These are phyloP conservation scores for Hibiscus trionum DNA, from an alignment of 345 rosid species.

Conservation along the genomic window DNA sequence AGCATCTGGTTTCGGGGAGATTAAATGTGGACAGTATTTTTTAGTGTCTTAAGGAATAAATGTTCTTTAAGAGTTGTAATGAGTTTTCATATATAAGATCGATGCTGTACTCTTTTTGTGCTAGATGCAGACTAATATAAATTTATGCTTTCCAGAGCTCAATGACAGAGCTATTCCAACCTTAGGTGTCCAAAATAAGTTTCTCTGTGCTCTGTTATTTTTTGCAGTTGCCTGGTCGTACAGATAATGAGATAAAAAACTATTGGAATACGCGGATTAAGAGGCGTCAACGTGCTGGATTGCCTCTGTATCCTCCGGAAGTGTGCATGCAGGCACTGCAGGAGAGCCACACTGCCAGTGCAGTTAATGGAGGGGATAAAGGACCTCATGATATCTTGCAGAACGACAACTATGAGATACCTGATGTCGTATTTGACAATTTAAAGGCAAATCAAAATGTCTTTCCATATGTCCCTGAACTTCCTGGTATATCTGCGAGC, in stretches of 20 bases:
- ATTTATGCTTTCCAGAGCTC: too few species aligned
- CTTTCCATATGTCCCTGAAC: slow-evolving; percentile 47
- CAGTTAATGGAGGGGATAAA: slow-evolving; percentile 32
- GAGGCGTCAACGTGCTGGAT: slow-evolving; percentile 89
- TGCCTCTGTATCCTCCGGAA: slow-evolving; percentile 93
- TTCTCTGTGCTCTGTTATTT: slow-evolving; percentile 6
- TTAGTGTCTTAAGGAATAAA: too few species aligned
- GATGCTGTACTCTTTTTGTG: too few species aligned
- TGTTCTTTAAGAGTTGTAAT: too few species aligned
- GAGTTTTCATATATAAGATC: too few species aligned
- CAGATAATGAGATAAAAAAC: slow-evolving; percentile 98
- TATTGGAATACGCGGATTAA: slow-evolving; percentile 98
- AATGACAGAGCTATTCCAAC: too few species aligned
- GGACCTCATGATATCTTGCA: slow-evolving; percentile 53
- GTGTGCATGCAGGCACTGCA: slow-evolving; percentile 52
- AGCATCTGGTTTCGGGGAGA: too few species aligned
- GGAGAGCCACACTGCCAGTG: slow-evolving; percentile 33
- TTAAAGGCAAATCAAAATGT: slow-evolving; percentile 43
- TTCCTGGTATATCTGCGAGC: slow-evolving; percentile 47
- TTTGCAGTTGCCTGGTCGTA: slow-evolving; percentile 88
- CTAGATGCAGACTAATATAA: too few species aligned
- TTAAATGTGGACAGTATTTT: too few species aligned
- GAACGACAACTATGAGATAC: slow-evolving; percentile 43
- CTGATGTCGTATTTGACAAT: slow-evolving; percentile 62
- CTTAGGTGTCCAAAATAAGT: neutral